Evolutionary conservation across 257 asterid species (phyloP).

Genomic region (Dorcoceras hygrometricum): DNA sequence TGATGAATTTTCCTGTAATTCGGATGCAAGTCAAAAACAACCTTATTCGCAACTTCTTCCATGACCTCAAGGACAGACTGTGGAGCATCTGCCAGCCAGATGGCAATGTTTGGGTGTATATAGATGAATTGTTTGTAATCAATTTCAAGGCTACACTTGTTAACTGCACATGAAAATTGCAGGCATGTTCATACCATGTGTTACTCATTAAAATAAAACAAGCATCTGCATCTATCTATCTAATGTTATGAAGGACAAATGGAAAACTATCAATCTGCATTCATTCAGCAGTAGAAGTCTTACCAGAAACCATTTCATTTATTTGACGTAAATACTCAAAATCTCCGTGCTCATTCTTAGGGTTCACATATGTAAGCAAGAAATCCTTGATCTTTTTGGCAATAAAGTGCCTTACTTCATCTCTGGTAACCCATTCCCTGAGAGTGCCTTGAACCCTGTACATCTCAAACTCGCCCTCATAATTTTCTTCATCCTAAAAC

Average conservation of each 20-base stretch:
- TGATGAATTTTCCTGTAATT: slow-evolving; percentile 89
- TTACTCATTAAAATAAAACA: slow-evolving; percentile 4
- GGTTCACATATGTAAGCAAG: slow-evolving; percentile 77
- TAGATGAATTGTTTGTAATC: slow-evolving; percentile 86
- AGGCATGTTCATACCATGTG: slow-evolving; percentile 4
- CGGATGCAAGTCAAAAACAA: slow-evolving; percentile 77
- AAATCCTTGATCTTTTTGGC: slow-evolving; percentile 88
- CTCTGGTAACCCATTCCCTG: slow-evolving; percentile 99
- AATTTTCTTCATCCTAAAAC: slow-evolving; percentile 83
- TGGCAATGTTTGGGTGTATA: slow-evolving; percentile 88
- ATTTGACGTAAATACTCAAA: slow-evolving; percentile 87
- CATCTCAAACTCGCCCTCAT: slow-evolving; percentile 82
- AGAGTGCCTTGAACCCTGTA: slow-evolving; percentile 93
- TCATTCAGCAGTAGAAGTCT: slow-evolving; percentile 24
- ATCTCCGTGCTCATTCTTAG: slow-evolving; percentile 76
- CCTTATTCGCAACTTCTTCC: slow-evolving; percentile 96
- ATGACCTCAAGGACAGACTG: slow-evolving; percentile 96
- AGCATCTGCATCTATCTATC: slow-evolving; percentile 13
- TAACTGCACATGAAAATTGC: slow-evolving; percentile 52
- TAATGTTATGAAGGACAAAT: background rate
- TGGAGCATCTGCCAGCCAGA: slow-evolving; percentile 99
- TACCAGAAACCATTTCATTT: slow-evolving; percentile 95
- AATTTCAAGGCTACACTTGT: slow-evolving; percentile 96
- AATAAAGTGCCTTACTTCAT: slow-evolving; percentile 95
- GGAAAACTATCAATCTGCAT: background rate